Conservation (phyloP, 2,329 filamentous ascomycete species). For the Arachnomyces sp. region DNA sequence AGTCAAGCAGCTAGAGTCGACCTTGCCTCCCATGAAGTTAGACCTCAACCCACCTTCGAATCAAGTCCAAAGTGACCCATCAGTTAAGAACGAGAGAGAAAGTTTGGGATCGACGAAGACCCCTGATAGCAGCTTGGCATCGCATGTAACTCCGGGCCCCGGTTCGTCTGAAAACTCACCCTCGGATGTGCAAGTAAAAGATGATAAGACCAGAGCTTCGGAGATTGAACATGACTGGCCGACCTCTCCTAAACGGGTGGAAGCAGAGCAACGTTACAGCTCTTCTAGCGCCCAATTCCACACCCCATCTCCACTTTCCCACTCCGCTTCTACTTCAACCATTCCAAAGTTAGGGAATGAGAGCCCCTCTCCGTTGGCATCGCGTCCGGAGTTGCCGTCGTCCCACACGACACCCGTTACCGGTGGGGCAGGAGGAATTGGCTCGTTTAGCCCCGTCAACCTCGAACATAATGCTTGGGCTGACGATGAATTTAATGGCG, state of each 20-base stretch:
- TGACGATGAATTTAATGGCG: conserved; percentile 62
- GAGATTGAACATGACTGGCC: conserved; percentile 15
- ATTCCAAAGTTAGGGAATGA: too few relatives aligned
- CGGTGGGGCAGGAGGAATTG: conserved; percentile 15
- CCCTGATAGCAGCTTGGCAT: conserved; percentile 23
- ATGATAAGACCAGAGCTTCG: conserved; percentile 10
- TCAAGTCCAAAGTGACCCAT: conserved; percentile 13
- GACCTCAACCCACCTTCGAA: conserved; percentile 39
- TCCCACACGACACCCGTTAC: conserved; percentile 25
- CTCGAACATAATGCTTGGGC: conserved; percentile 60
- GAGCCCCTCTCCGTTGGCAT: too few relatives aligned
- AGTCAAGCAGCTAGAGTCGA: conserved; percentile 78
- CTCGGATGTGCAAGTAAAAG: conserved; percentile 15
- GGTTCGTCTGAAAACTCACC: conserved; percentile 18
- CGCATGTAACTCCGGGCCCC: too few relatives aligned
- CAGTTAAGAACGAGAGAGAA: conserved; percentile 16
- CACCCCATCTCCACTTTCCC: conserved; percentile 12
- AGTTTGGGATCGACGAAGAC: conserved; percentile 34
- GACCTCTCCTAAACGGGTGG: too few relatives aligned
- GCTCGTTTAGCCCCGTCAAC: conserved; percentile 22
- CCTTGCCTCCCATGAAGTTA: conserved; percentile 83
- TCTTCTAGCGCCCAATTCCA: conserved; percentile 3
- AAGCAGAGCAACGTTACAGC: neutral
- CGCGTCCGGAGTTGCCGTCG: conserved; percentile 20
- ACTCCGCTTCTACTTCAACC: too few relatives aligned